Base-by-base conservation (phyloP, 2,329 filamentous ascomycete genomes). In the Paecilomyces fulvus region DNA sequence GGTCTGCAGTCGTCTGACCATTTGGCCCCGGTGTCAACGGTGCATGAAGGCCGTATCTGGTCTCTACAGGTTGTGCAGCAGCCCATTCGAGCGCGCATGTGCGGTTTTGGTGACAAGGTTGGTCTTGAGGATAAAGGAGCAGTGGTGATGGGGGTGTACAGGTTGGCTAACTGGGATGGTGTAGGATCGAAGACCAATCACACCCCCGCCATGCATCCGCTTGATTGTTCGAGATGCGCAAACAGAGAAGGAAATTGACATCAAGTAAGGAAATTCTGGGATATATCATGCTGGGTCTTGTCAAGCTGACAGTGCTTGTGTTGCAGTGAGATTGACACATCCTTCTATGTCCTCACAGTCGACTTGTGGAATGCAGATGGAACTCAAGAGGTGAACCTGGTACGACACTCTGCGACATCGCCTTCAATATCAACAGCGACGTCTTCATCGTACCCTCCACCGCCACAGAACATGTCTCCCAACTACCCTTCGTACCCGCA, bases 91-190 rank as follows among this genome's bases (percentile, higher is more conserved):
- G 94, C 94, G 62, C 89, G 94, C 59, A 97, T 97, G 94, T 99
- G 94, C 77, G 94, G 94, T 7, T 99, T 97, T 76, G 94, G 94
- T 60, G 94, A 99, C 78, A 99, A 97, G 82, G 90, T 94, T 75
- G 56, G 77, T 33, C 12, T 25, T n/a, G 23, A n/a, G 8, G 4
- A 21, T 20, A 51, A 17, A 48, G 14, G 6, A 9, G 51, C 12
- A 30, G 28, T 12, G n/a, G 51, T 3, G 6, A 33, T 31, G 51
- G 23, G 23, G 8, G 11, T 51, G 6, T 49, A n/a, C 0, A 2
- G 30, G 21, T 56, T 62, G 20, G 62, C 57, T 56, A 11, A 31
- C 43, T 33, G 54, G 53, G 57, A 58, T 63, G 59, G 58, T 61
- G 58, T 66, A 95, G 89, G 94, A 99, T 73, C 89, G 94, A 62